Base-by-base conservation (phyloP, 805 yeast species). In the Saccharomycopsis lassenensis region DNA sequence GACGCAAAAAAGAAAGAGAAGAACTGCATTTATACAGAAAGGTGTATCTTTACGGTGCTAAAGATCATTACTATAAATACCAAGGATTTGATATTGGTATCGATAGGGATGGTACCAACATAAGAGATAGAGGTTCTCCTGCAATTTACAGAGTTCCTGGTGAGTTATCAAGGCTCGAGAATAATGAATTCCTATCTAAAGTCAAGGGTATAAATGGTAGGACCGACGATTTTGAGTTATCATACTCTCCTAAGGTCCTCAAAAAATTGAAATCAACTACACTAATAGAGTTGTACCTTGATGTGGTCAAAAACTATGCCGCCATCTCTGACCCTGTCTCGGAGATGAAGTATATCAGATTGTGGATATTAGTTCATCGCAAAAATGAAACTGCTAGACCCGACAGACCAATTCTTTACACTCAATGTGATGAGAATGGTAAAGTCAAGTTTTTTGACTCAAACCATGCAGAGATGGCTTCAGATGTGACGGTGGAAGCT, bases 41-140 rank as follows among this genome's bases (percentile, higher is more conserved):
- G 35, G 66, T 83, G 35, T 68, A 71, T 35, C 56, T 84, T 21
- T 72, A 71, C 40, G 67, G 81, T 0, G 52, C 61, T 26, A 52
- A 61, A 2, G 69, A 74, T 28, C n/a, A 19, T 5, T 78, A 83
- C 48, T 57, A 61, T 38, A 59, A 69, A 36, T 77, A 71, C 50
- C 65, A 72, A 49, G 94, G 93, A 0, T 77, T 82, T 50, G 95
- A 86, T 53, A 51, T 80, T 11, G 83, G 77, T 8, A 77, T 84
- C 3, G 82, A 82, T 62, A 67, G 70, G 10, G 19, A 31, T 24
- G 37, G 35, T 10, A 19, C 31, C 16, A 22, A 25, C 17, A n/a
- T n/a, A n/a, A n/a, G n/a, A n/a, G n/a, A n/a, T n/a, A 34, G 39
- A 20, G 28, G 34, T 29, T 40, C 34, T 29, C 29, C 32, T n/a